These are phyloP conservation scores for Trichoderma erinaceum DNA, from an alignment of 495 filamentous ascomycete species.

Conservation along the genomic window DNA sequence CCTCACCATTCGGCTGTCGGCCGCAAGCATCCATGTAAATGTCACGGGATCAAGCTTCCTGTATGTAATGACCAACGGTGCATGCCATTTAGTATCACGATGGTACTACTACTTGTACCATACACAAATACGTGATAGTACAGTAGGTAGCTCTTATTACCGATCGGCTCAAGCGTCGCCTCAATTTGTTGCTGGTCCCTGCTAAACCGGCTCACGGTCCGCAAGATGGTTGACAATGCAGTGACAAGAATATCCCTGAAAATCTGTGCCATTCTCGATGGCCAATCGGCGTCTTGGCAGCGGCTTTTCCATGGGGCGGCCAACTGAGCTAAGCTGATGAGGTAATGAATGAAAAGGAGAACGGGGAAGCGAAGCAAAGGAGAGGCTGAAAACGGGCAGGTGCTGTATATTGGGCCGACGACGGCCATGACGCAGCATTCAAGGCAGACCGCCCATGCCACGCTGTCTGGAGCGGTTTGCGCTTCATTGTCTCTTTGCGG, in stretches of 20 bases:
- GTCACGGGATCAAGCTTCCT: background rate
- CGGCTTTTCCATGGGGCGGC: conserved; percentile 10
- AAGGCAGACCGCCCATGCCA: background rate
- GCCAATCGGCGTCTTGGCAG: background rate
- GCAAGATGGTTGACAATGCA: background rate
- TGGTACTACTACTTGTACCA: background rate
- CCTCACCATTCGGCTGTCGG: background rate
- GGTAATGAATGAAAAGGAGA: conserved; percentile 1
- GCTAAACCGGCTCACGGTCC: no score
- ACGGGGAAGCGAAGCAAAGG: background rate
- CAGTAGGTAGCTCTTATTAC: no score
- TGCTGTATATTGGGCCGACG: background rate
- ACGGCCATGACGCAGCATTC: background rate
- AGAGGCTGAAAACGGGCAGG: background rate
- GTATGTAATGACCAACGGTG: background rate
- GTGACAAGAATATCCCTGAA: background rate
- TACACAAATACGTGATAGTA: background rate
- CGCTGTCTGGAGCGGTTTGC: background rate
- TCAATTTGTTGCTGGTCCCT: no score
- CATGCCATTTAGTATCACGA: no score
- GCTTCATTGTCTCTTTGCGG: background rate
- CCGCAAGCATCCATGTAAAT: background rate
- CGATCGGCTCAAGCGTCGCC: no score
- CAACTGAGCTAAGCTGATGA: conserved; percentile 11
- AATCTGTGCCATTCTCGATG: background rate